Evolutionary conservation across 768 basidiomycete genomes (phyloP).

Genomic region (Auriscalpium microsporum): DNA sequence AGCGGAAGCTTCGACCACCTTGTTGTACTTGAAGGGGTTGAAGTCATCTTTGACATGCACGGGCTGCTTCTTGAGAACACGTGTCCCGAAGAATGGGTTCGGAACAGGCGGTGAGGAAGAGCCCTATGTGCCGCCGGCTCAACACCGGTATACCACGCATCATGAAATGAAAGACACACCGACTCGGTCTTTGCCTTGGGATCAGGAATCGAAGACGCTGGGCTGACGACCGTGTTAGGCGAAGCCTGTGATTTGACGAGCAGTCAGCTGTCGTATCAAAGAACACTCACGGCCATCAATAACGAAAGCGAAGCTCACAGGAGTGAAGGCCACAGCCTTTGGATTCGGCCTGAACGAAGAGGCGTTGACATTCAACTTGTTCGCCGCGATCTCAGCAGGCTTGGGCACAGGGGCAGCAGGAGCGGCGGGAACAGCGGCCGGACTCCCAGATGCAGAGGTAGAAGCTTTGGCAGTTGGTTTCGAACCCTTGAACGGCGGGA

Average conservation of each 20-base stretch:
- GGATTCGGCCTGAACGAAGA: conserved; percentile 87
- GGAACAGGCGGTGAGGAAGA: conserved; percentile 34
- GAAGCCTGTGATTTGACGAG: conserved; percentile 20
- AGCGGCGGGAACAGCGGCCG: conserved; percentile 6
- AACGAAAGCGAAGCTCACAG: conserved; percentile 32
- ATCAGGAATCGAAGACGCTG: conserved; percentile 11
- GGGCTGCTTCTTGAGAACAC: conserved; percentile 64
- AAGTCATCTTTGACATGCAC: conserved; percentile 95
- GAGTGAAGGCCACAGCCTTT: conserved; percentile 70
- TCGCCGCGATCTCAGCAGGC: conserved; percentile 32
- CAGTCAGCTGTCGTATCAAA: background rate
- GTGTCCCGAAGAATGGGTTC: conserved; percentile 88
- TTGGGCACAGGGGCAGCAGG: conserved; percentile 6
- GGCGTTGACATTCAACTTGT: conserved; percentile 80
- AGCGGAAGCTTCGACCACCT: conserved; percentile 65
- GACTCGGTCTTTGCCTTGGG: conserved; percentile 21
- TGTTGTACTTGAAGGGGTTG: conserved; percentile 88
- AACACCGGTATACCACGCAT: background rate
- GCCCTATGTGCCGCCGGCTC: conserved; percentile 18
- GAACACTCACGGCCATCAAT: background rate
- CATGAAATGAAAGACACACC: conserved; percentile 3
- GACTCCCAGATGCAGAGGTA: conserved; percentile 19
- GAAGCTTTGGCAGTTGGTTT: conserved; percentile 29
- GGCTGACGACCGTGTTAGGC: conserved; percentile 18
- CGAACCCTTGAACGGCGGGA: conserved; percentile 81